Conservation (phyloP, 1,284 basidiomycete species). For the Agaricales sp. region DNA sequence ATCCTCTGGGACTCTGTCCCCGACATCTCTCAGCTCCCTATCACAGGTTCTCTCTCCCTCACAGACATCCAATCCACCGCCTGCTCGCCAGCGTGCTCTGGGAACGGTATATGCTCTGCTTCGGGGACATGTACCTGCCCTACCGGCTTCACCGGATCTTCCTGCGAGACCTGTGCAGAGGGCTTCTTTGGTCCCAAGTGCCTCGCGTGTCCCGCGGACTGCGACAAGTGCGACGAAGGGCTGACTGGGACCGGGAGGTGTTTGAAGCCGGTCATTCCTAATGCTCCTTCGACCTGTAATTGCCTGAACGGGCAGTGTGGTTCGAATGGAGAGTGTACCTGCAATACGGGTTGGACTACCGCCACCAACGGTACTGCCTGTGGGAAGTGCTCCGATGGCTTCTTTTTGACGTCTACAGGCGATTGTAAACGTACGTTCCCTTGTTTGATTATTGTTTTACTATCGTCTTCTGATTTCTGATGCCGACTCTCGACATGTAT, state of each 20-base stretch:
- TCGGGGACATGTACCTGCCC: slow-evolving; percentile 63
- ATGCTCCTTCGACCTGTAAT: slow-evolving; percentile 56
- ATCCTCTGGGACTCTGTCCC: slow-evolving; percentile 72
- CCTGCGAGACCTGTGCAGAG: slow-evolving; percentile 63
- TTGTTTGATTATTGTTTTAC: slow-evolving; percentile 2
- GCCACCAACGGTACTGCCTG: slow-evolving; percentile 64
- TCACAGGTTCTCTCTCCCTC: slow-evolving; percentile 39
- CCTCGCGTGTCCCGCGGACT: slow-evolving; percentile 54
- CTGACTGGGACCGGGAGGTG: slow-evolving; percentile 66
- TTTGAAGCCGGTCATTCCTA: slow-evolving; percentile 35
- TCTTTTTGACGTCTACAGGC: slow-evolving; percentile 58
- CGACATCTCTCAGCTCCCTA: slow-evolving; percentile 59
- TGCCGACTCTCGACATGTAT: not conserved
- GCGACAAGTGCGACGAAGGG: slow-evolving; percentile 64
- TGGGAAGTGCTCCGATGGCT: slow-evolving; percentile 61
- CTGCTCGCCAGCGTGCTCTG: slow-evolving; percentile 65
- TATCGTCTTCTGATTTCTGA: slow-evolving; percentile 11
- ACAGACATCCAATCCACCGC: slow-evolving; percentile 57
- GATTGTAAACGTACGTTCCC: slow-evolving; percentile 54
- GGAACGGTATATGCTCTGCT: slow-evolving; percentile 56
- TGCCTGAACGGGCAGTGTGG: slow-evolving; percentile 71
- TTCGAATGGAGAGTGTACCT: slow-evolving; percentile 55
- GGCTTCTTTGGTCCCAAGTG: slow-evolving; percentile 69
- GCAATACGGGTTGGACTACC: slow-evolving; percentile 66
- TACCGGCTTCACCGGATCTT: slow-evolving; percentile 61